phyloP scores from a whole-genome alignment of 2,329 filamentous ascomycete species.

The Colletotrichum nymphaeae region DNA sequence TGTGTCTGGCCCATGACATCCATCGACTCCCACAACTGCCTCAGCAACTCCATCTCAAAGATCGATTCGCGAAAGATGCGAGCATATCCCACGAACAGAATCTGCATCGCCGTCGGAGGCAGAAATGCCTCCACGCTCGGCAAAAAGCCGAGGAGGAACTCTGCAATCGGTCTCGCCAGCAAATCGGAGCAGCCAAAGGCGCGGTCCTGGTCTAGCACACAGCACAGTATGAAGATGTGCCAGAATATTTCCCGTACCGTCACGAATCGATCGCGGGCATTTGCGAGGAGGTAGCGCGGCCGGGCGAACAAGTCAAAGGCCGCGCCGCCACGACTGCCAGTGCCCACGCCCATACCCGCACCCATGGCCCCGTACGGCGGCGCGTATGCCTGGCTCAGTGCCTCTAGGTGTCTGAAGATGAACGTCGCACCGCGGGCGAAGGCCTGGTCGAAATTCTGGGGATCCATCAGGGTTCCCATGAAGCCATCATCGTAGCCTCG shows the following conservation, averaged over 20 bases:
- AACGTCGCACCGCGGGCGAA: slow-evolving; percentile 16
- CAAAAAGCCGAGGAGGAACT: slow-evolving; percentile 40
- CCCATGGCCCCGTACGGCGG: background rate
- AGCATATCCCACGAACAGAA: slow-evolving; percentile 29
- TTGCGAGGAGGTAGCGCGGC: slow-evolving; percentile 21
- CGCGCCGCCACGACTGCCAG: background rate
- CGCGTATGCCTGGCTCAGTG: background rate
- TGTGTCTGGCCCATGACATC: slow-evolving; percentile 13
- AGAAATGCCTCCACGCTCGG: slow-evolving; percentile 28
- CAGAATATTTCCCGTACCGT: slow-evolving; percentile 27
- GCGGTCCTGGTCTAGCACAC: slow-evolving; percentile 41
- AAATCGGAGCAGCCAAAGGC: slow-evolving; percentile 43
- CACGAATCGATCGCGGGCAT: slow-evolving; percentile 10
- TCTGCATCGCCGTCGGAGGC: slow-evolving; percentile 13
- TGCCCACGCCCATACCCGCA: background rate
- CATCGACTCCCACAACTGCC: slow-evolving; percentile 31
- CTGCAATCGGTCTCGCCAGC: slow-evolving; percentile 40
- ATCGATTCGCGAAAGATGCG: slow-evolving; percentile 29
- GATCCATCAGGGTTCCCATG: background rate
- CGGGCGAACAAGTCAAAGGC: slow-evolving; percentile 19
- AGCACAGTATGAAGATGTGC: slow-evolving; percentile 39
- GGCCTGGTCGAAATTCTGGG: background rate
- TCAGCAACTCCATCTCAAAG: slow-evolving; percentile 24
- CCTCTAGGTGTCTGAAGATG: slow-evolving; percentile 30
- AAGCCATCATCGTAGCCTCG: slow-evolving; percentile 22